phyloP scores from a whole-genome alignment of 2,329 filamentous ascomycete species.

The Fusarium dimerum region DNA sequence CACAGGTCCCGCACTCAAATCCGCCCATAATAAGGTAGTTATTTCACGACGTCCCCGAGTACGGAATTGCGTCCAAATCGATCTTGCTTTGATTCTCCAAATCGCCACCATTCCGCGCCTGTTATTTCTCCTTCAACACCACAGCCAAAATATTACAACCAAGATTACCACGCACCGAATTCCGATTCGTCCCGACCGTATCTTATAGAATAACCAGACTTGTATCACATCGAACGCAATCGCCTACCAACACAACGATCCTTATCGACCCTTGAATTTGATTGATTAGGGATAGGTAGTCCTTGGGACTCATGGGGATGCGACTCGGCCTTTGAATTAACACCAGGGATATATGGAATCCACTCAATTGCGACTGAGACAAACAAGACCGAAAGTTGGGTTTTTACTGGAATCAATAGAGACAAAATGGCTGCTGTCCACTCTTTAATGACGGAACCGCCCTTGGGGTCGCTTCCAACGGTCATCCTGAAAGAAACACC shows the following conservation, averaged over 20 bases:
- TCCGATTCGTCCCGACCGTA: background rate
- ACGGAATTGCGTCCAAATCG: conserved; percentile 6
- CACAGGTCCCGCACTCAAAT: conserved; percentile 26
- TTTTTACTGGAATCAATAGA: background rate
- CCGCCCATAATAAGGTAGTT: conserved; percentile 6
- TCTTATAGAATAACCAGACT: background rate
- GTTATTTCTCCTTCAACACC: too few relatives aligned
- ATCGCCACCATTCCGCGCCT: too few relatives aligned
- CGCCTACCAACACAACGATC: conserved; percentile 1
- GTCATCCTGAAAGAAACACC: conserved; percentile 28
- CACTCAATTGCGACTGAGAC: conserved; percentile 2
- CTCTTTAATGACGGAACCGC: conserved; percentile 37
- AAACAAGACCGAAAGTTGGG: conserved; percentile 12
- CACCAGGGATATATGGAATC: conserved; percentile 12
- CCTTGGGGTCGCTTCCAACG: conserved; percentile 29
- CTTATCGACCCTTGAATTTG: background rate
- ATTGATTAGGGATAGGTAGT: conserved; percentile 6
- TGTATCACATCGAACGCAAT: background rate
- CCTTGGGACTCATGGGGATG: conserved; percentile 12
- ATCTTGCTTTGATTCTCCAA: conserved; percentile 7
- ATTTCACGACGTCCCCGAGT: conserved; percentile 11
- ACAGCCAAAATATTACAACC: too few relatives aligned
- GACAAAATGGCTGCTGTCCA: conserved; percentile 41
- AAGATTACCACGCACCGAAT: too few relatives aligned
- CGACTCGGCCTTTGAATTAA: conserved; percentile 8